phyloP scores from a whole-genome alignment of 306 rosid species.

The Nissolia schottii region DNA sequence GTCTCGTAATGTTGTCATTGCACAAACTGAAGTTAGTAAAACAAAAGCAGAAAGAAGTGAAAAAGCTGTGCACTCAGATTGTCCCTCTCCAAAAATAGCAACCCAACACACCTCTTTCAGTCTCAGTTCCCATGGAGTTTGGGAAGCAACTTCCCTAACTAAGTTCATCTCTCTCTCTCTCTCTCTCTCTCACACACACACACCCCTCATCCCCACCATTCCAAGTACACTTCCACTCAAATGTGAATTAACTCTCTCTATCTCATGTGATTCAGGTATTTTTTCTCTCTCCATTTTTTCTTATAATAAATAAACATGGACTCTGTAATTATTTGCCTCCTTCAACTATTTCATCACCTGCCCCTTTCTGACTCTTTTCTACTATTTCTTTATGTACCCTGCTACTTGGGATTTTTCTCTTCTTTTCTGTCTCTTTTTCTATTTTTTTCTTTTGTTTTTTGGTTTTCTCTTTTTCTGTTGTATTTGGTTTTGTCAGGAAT shows the following conservation, averaged over 20 bases:
- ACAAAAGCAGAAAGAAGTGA: slow-evolving; percentile 1
- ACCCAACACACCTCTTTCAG: slow-evolving; percentile 22
- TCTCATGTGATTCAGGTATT: slow-evolving; percentile 6
- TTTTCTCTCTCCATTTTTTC: too few species aligned
- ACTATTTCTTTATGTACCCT: not conserved
- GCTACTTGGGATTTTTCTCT: slow-evolving; percentile 3
- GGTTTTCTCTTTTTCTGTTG: too few species aligned
- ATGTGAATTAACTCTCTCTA: not conserved
- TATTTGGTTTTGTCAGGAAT: slow-evolving; percentile 13
- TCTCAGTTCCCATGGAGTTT: slow-evolving; percentile 61
- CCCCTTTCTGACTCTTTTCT: slow-evolving; percentile 13
- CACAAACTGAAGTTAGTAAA: not conserved
- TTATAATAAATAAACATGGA: too few species aligned
- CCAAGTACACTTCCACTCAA: slow-evolving; percentile 28
- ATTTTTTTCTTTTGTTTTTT: not conserved
- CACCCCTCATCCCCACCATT: slow-evolving; percentile 21
- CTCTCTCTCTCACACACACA: too few species aligned
- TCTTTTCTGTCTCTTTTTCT: not conserved
- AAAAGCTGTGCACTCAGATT: slow-evolving; percentile 28
- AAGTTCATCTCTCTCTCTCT: slow-evolving; percentile 11
- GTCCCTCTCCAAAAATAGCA: slow-evolving; percentile 54
- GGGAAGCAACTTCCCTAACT: slow-evolving; percentile 3
- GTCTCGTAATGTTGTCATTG: not conserved
- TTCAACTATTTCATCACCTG: slow-evolving; percentile 29
- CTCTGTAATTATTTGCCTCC: not conserved